phyloP scores from a whole-genome alignment of 164 flowering plant species.

The Tetrastigma voinierianum region DNA sequence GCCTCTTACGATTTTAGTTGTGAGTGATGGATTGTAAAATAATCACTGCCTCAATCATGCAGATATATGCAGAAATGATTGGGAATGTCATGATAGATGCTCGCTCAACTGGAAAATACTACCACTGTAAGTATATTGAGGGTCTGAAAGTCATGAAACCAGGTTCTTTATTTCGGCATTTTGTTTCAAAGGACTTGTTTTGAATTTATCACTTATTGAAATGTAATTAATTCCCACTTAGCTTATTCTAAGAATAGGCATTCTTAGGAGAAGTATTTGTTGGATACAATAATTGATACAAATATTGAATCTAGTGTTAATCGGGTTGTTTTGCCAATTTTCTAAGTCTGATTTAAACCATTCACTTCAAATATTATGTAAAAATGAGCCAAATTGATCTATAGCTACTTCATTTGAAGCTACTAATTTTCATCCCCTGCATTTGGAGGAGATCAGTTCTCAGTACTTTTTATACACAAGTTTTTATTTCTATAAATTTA shows the following conservation, averaged over 20 bases:
- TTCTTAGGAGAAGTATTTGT: background rate
- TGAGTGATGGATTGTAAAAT: too few species aligned
- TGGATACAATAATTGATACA: too few species aligned
- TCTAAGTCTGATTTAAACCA: background rate
- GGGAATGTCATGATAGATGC: constrained; percentile 99
- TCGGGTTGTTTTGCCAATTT: background rate
- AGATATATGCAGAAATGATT: constrained; percentile 99
- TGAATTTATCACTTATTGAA: background rate
- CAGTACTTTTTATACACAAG: background rate
- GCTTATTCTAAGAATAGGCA: background rate
- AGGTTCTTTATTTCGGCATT: background rate
- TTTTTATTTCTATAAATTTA: background rate
- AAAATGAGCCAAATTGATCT: background rate
- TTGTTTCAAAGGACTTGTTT: background rate
- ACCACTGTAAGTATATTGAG: constrained; percentile 73
- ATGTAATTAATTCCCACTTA: background rate
- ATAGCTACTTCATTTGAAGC: background rate
- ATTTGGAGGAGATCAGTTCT: background rate
- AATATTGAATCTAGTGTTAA: too few species aligned
- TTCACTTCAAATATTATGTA: background rate
- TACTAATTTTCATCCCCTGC: background rate
- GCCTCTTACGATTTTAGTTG: background rate
- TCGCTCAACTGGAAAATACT: constrained; percentile 98
- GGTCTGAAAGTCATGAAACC: background rate
- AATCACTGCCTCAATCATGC: constrained; percentile 15